phyloP scores from a whole-genome alignment of 1,139 yeast species.

The Meyerozyma sp. region DNA sequence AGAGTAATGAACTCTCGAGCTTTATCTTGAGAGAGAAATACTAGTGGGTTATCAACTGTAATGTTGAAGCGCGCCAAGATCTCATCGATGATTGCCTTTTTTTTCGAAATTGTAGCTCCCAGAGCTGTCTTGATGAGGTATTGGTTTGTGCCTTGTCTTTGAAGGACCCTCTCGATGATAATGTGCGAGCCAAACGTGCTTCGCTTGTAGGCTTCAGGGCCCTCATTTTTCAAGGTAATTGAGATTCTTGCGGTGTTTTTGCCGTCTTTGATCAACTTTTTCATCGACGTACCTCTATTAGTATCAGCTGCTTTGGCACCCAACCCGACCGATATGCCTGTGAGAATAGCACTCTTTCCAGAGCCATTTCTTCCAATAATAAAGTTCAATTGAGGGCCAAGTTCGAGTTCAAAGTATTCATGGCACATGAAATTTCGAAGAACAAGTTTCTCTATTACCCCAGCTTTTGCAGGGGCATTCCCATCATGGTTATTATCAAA shows the following conservation, averaged over 20 bases:
- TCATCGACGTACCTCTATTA: conserved; percentile 70
- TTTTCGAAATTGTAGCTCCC: conserved; percentile 52
- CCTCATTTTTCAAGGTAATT: conserved; percentile 58
- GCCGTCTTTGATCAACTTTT: conserved; percentile 75
- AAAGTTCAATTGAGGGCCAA: conserved; percentile 85
- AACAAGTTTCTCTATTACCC: conserved; percentile 51
- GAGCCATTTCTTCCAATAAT: conserved; percentile 94
- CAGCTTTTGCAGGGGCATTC: conserved; percentile 38
- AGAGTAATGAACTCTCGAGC: conserved; percentile 86
- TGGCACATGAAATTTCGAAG: conserved; percentile 81
- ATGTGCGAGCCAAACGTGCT: conserved; percentile 65
- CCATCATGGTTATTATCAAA: background rate
- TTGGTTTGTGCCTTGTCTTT: conserved; percentile 40
- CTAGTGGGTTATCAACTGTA: conserved; percentile 86
- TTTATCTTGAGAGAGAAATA: conserved; percentile 88
- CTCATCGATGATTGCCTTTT: conserved; percentile 60
- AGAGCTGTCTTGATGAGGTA: conserved; percentile 51
- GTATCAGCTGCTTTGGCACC: conserved; percentile 97
- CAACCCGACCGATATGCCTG: conserved; percentile 84
- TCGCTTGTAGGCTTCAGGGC: conserved; percentile 58
- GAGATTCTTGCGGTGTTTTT: conserved; percentile 55
- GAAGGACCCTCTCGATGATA: conserved; percentile 65
- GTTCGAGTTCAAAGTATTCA: conserved; percentile 63
- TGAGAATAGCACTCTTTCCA: conserved; percentile 89
- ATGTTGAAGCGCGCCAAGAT: conserved; percentile 69